Evolutionary conservation across 2,329 filamentous ascomycete genomes (phyloP), one percentile per base, ranked within the genome.

Genomic region (Hypoxylon sp.): DNA sequence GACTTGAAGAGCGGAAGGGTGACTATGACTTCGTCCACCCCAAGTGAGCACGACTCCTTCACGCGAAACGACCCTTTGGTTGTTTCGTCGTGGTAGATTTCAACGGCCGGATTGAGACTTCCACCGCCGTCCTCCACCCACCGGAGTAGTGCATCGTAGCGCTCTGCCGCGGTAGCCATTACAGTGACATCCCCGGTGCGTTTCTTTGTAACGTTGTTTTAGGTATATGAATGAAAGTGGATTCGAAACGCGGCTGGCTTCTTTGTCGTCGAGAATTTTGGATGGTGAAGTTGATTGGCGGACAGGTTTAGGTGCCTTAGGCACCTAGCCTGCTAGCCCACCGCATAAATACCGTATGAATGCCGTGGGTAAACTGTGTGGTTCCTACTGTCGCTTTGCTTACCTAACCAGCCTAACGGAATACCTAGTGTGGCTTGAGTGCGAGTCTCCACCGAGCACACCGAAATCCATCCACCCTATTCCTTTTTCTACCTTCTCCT

Each of bases 21-120:
- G 68, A 89, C 85, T 44, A 89, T 80, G 27, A 79, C 76, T 33
- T 85, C 85, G 20, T 79, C 80, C 1, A 79, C 69, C 2, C 73
- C 63, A 37, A 85, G 68, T 1, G 31, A 57, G 27, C 68, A 40
- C 30, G 77, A 75, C 11, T 78, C 71, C 37, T 78, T 83, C 70
- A 87, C 85, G 35, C 85, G 83, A 70, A 91, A 85, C 1, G 87
- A 89, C 42, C 85, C 82, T 53, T 86, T 85, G 1, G 85, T 89
- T 10, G 78, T 63, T 1, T 82, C 72, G 68, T 89, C 84, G 1
- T 83, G 73, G 74, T 85, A 86, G 54, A 91, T 79, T 65, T 89
- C 83, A 27, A 90, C 81, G 0, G 80, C 77, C 0, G 83, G 82
- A 71, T 90, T 84, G 27, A 90, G 79, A 4, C 65, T 65, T 11